These are phyloP conservation scores for Talaromyces trachyspermus DNA, from an alignment of 495 filamentous ascomycete genomes.

Conservation along the genomic window DNA sequence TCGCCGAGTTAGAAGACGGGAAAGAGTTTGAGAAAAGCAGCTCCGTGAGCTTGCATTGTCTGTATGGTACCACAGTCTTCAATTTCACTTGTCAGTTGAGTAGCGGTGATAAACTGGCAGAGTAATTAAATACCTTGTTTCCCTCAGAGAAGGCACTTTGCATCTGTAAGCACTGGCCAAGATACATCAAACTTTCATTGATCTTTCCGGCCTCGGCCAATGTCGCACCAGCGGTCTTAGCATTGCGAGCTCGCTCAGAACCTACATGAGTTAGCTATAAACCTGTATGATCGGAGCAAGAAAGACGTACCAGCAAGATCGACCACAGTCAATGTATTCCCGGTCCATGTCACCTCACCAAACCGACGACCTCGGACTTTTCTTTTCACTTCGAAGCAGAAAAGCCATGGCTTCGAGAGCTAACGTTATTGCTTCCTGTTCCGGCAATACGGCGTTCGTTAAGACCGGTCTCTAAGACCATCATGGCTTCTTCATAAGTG, in stretches of 20 bases:
- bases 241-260: conserved; percentile 85
- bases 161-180: conserved; percentile 95
- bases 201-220: conserved; percentile 95
- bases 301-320: conserved; percentile 69
- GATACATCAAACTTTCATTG: conserved; percentile 95
- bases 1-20: conserved; percentile 50
- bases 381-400: conserved; percentile 92
- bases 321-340: conserved; percentile 78
- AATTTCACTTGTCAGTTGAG: conserved; percentile 22
- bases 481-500: conserved; percentile 78
- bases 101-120: background rate
- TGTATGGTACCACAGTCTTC: conserved; percentile 79
- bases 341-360: conserved; percentile 60
- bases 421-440: conserved; percentile 82
- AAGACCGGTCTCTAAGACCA: conserved; percentile 85
- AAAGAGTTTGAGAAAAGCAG: conserved; percentile 94
- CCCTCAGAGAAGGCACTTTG: conserved; percentile 71
- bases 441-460: conserved; percentile 82
- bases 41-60: conserved; percentile 95
- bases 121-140: conserved; percentile 51
- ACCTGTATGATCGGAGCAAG: background rate
- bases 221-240: conserved; percentile 87
- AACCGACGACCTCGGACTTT: conserved; percentile 44
- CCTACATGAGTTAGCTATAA: conserved; percentile 28
- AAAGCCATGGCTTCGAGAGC: conserved; percentile 89